Base-by-base conservation (phyloP, 306 rosid species). In the Spatholobus suberectus region DNA sequence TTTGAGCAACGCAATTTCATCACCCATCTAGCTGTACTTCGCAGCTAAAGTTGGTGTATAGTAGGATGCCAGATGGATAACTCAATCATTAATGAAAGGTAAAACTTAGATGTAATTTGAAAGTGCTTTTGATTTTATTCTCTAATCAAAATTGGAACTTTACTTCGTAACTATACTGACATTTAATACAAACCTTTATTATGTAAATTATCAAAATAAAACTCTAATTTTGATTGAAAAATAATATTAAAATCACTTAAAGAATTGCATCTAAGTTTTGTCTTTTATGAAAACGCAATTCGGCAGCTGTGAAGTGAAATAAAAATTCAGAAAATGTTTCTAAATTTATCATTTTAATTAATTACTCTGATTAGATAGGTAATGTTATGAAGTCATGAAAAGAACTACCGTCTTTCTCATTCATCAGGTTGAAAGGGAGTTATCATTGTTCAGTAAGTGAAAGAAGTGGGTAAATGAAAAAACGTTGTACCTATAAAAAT, bases 401-500 rank as follows among this genome's bases (percentile, higher is more conserved):
- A 37, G 17, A 74, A 38, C 62, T 52, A 14, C 20, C 1, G 20
- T 14, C 76, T 68, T 43, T 32, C 69, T 63, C 74, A 6, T 82
- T 77, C 65, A 55, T 81, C 73, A 44, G 81, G 77, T 54, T 63
- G 75, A 40, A 59, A 47, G 34, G 35, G 52, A 68, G 72, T 85
- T 46, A 49, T 47, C 68, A 46, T 27, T 55, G 62, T 57, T 46
- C 81, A 44, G 59, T 18, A 34, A 71, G 66, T 70, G 41, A 57
- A 52, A 2, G 29, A 81, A 34, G 52, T 20, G 62, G 32, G 68
- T 51, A 67, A 77, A 65, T 26, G 47, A 63, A 37, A 75, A 66
- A 70, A 27, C 55, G 70, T 61, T 23, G 70, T 70, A 75, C 86
- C 88, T 87, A 83, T 80, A 76, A 79, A 77, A 82, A 44, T 35